Evolutionary conservation across 768 basidiomycete genomes (phyloP), one percentile per base, ranked within the genome.

Genomic region (Lanmaoa pseudosensibilis): DNA sequence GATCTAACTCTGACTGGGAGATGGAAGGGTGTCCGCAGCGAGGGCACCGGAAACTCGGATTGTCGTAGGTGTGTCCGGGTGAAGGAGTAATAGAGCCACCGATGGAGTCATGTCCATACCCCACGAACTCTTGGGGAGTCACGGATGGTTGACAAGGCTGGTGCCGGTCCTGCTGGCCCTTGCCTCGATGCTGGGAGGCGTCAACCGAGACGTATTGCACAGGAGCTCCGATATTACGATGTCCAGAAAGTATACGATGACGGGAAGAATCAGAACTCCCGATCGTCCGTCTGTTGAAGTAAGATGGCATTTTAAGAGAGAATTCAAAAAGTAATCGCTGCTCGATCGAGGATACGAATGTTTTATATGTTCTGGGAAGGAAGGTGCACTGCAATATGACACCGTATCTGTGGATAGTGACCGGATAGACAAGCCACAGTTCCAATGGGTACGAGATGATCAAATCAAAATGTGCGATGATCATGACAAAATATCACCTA

Each of bases 1-100:
- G 16, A 25, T 51, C 51, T 4, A 60, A 39, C 10, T 60, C 64
- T 25, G 36, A 23, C 7, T 50, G 60, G 19, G 57, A 57, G 21
- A 38, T 5, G 23, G 60, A 59, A 3, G 16, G n/a, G 3, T 55
- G 27, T 25, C 23, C 30, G n/a, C 65, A 66, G n/a, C 63, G 66
- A 37, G 33, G 21, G 39, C 66, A 68, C 18, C 21, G 43, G 18
- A 46, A 41, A 15, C 21, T 9, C 36, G 46, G 3, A 10, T 34
- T 6, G 30, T 38, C 3, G 30, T 50, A 38, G 19, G 50, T 15
- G 46, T 15, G 30, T 37, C 44, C 19, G 5, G 32, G 50, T 7
- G 54, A 48, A 23, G 50, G 45, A 43, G 56, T 61, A 41, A 55
- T 55, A 19, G 19, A 3, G 10, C 52, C 46, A 11, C 39, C 19